Evolutionary conservation across 768 basidiomycete species (phyloP), one percentile per base, ranked within the genome.

Genomic region (Chalciporus piperatus): DNA sequence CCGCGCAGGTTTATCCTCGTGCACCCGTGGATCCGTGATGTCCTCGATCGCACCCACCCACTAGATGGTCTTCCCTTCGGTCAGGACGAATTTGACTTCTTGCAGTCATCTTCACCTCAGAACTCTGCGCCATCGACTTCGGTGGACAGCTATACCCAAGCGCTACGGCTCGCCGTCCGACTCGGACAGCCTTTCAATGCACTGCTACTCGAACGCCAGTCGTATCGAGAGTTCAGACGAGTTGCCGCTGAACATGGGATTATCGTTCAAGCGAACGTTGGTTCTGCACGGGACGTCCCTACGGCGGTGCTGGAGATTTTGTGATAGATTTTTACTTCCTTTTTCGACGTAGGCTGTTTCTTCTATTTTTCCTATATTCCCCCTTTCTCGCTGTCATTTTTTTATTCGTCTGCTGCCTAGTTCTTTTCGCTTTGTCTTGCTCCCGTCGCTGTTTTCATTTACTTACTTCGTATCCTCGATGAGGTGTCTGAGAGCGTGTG

Each of bases 1-100:
- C 48, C 2, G 41, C 39, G 13, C 48, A 44, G 19, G 17, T 59
- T 10, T 16, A 22, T 32, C 17, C 37, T 60, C 12, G 44, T 57
- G 12, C 42, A 50, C 41, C 59, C 58, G 1, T 59, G 58, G 58
- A 37, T 59, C 32, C 45, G 58, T n/a, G 45, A 48, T 23, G 22
- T 59, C 2, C 45, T 40, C 1, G 53, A 50, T 5, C 16, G 8
- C 4, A 5, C 16, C 6, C 35, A 37, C 35, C 8, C n/a, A 6
- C n/a, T 37, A 2, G 14, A 16, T 6, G 35, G 8, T 3, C 35
- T n/a, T n/a, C 2, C 16, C 16, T n/a, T n/a, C 14, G 6, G 35
- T 1, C 16, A 10, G 30, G 10, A 32, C 13, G 11, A 32, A 12
- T 32, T 32, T 11, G 30, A 32, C 30, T 30, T 30, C 28, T 7